Percentiles rank a stretch among this genome's conserved stretches.
phyloP scores from a whole-genome alignment of 257 asterid species.

The Jacaranda mimosifolia region DNA sequence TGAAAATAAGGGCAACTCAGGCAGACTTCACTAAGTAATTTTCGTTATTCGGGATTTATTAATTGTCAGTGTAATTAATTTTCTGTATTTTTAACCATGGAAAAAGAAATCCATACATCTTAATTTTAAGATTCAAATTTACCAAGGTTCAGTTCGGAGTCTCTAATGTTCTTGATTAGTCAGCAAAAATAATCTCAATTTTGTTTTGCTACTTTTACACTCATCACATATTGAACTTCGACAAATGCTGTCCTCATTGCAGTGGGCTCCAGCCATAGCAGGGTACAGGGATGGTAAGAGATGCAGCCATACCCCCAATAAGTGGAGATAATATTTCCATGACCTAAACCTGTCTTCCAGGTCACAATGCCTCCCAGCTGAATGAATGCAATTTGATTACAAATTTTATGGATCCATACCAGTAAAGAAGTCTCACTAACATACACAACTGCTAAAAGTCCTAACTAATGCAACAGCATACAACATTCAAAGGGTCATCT shows the following conservation, averaged over 20 bases:
- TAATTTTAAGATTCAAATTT: not conserved
- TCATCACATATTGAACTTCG: not conserved
- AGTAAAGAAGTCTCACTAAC: not conserved
- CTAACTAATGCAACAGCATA: slow-evolving; percentile 2
- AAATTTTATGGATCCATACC: not conserved
- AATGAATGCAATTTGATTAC: not conserved
- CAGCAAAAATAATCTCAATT: not conserved
- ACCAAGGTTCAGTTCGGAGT: slow-evolving; percentile 1
- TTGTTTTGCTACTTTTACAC: not conserved
- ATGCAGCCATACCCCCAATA: not conserved
- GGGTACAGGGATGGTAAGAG: not conserved
- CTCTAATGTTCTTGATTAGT: slow-evolving; percentile 11
- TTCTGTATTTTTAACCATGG: not conserved
- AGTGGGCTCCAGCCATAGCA: not conserved
- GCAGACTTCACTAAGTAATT: slow-evolving; percentile 18
- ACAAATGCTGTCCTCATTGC: not conserved
- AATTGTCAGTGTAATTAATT: not conserved
- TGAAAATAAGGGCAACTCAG: not conserved
- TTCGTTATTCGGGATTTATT: not conserved
- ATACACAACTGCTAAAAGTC: not conserved
- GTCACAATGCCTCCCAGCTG: not conserved
- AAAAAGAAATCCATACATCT: not conserved
- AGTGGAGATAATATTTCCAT: not conserved
- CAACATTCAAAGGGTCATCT: not conserved
- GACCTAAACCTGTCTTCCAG: not conserved